A percentile compares a stretch with the other conserved stretches of the same genome.
Evolutionary conservation across 2,329 filamentous ascomycete genomes (phyloP).

Genomic region (Colletotrichum noveboracense): DNA sequence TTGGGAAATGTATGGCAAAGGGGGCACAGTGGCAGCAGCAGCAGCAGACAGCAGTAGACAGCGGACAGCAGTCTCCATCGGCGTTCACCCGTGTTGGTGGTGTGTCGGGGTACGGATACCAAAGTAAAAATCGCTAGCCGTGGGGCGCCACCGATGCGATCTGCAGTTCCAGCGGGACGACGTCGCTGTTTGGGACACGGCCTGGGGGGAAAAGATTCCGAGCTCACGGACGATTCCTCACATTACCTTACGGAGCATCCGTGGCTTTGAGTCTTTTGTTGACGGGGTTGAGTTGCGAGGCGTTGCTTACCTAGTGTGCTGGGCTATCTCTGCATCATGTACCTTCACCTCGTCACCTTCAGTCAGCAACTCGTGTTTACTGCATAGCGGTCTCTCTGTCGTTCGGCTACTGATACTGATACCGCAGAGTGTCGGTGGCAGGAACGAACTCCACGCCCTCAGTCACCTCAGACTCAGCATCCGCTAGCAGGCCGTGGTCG

Average conservation of each 20-base stretch:
- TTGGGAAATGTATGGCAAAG: not conserved
- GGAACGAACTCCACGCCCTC: not conserved
- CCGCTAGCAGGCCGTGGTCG: not conserved
- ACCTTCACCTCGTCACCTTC: not conserved
- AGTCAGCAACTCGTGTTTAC: not conserved
- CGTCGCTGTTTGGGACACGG: not conserved
- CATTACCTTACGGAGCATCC: not conserved
- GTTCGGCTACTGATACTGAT: not conserved
- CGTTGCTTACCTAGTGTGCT: not conserved
- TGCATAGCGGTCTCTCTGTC: not conserved
- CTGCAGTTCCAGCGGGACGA: constrained; percentile 11
- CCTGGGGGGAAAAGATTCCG: not conserved
- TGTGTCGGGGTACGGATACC: not conserved
- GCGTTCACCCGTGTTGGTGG: not conserved
- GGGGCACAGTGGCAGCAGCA: not conserved
- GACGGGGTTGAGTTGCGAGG: not conserved
- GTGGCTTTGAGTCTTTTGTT: not conserved
- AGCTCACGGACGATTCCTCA: not conserved
- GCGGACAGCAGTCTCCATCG: not conserved
- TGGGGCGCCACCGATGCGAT: constrained; percentile 5
- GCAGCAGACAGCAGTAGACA: not conserved
- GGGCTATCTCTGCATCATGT: not conserved
- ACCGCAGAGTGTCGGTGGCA: not conserved
- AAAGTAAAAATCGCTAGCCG: not conserved
- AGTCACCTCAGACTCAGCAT: not conserved